Percentiles rank a stretch among this genome's conserved stretches.
These are phyloP conservation scores for Leishmania guyanensis DNA, from an alignment of 208 protist species.

Conservation along the genomic window DNA sequence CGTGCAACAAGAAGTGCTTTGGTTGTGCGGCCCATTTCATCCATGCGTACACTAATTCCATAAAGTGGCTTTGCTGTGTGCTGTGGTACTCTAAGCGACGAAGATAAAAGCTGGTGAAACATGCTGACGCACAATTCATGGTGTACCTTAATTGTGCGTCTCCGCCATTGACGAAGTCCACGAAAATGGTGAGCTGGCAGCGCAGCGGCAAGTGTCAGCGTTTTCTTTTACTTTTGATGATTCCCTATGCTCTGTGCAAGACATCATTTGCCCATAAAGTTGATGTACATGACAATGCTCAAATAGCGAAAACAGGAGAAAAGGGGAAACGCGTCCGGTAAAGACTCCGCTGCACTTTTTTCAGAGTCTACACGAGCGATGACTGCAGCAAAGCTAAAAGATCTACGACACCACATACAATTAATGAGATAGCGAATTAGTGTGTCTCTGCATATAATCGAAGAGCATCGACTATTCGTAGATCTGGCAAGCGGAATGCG, in stretches of 20 bases:
- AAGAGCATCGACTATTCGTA: constrained; percentile 62
- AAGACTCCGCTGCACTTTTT: background rate
- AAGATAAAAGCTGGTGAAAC: background rate
- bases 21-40: background rate
- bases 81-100: background rate
- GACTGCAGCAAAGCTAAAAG: background rate
- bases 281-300: background rate
- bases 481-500: constrained; percentile 77
- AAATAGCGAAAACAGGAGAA: background rate
- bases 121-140: background rate
- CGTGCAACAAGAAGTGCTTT: background rate
- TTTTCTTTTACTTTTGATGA: background rate
- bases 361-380: background rate
- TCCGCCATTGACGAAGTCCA: background rate
- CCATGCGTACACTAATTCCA: background rate
- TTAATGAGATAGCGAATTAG: background rate
- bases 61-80: background rate
- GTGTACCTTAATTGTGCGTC: background rate
- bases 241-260: background rate
- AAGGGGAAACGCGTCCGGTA: background rate
- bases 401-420: background rate
- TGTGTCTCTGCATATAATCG: background rate
- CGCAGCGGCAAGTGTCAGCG: background rate
- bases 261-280: constrained; percentile 5
- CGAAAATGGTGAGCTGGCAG: background rate